Evolutionary conservation across 768 basidiomycete genomes (phyloP), one percentile per base, ranked within the genome.

Genomic region (Tricholoma matsutake): DNA sequence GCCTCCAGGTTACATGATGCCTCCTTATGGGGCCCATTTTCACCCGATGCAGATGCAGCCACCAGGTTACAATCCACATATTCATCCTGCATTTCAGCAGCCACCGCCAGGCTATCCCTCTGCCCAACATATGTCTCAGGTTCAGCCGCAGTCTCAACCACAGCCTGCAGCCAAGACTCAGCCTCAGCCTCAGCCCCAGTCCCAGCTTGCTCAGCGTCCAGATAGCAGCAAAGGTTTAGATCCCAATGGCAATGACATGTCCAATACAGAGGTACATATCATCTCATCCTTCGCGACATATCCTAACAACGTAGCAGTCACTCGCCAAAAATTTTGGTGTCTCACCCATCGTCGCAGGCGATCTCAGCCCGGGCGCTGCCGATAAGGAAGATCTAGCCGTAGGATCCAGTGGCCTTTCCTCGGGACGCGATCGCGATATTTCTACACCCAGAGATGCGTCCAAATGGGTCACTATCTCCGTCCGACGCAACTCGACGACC

Each of bases 281-380:
- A 16, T 16, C 31, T 47, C 20, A 18, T 39, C 39, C 35, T 61
- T 20, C 29, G 4, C 20, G 45, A 35, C 8, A n/a, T 16, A 35
- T 56, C 29, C 61, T 52, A 64, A 58, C 8, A 28, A 37, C 25
- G 28, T 54, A 18, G 1, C 20, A 86, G 81, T 80, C 88, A 25
- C 82, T 92, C 54, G 91, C 89, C 43, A 89, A 86, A 73, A 86
- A 81, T 68, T 93, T 93, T 68, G 91, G 91, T 53, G 91, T 93
- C 29, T 83, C 87, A 54, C 78, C 85, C 28, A 81, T 82, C 45
- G 91, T 93, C 64, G 84, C 91, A 56, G 83, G 76, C 60, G 86
- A 85, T 62, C 78, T 86, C 62, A 84, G 83, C 60, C 77, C 91
- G 51, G 76, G 80, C 56, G 73, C 81, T 0, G 71, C 65, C 18